Conservation (phyloP, 345 rosid species). For the Rhizophora mangle region DNA sequence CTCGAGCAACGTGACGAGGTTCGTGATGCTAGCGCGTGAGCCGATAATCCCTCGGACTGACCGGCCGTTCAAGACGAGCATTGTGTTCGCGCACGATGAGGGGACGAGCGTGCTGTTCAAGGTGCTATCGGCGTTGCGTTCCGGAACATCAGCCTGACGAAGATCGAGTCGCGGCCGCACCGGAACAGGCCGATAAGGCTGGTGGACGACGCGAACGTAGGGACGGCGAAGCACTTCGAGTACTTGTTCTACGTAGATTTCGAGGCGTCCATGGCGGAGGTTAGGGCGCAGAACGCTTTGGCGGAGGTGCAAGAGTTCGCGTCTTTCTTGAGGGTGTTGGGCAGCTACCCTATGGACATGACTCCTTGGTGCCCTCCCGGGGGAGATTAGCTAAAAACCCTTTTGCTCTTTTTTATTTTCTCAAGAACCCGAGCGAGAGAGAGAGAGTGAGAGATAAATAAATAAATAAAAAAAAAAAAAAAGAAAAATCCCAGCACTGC, state of each 20-base stretch:
- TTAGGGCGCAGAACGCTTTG: conserved; percentile 90
- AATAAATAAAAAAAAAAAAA: neutral
- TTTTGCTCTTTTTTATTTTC: no score
- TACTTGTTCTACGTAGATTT: conserved; percentile 88
- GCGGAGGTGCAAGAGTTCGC: conserved; percentile 99
- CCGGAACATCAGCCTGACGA: conserved; percentile 79
- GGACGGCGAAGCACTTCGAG: conserved; percentile 89
- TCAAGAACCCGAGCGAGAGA: no score
- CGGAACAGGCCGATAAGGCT: conserved; percentile 69
- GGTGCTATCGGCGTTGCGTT: conserved; percentile 89
- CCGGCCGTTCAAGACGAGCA: conserved; percentile 94
- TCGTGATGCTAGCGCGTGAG: conserved; percentile 93
- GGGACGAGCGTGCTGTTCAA: conserved; percentile 91
- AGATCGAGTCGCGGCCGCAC: conserved; percentile 95
- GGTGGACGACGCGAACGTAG: conserved; percentile 69
- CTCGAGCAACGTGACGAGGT: conserved; percentile 84
- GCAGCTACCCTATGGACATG: conserved; percentile 99
- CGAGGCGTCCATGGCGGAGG: conserved; percentile 96
- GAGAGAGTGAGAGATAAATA: neutral
- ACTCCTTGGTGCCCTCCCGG: conserved; percentile 80
- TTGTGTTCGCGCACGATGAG: conserved; percentile 92
- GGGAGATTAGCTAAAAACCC: conserved; percentile 21
- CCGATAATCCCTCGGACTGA: conserved; percentile 93
- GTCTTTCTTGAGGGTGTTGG: conserved; percentile 89
- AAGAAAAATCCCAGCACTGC: no score